Percentiles rank a stretch among this genome's conserved stretches.
Evolutionary conservation across 768 basidiomycete species (phyloP).

Genomic region (Atractiella rhizophila): DNA sequence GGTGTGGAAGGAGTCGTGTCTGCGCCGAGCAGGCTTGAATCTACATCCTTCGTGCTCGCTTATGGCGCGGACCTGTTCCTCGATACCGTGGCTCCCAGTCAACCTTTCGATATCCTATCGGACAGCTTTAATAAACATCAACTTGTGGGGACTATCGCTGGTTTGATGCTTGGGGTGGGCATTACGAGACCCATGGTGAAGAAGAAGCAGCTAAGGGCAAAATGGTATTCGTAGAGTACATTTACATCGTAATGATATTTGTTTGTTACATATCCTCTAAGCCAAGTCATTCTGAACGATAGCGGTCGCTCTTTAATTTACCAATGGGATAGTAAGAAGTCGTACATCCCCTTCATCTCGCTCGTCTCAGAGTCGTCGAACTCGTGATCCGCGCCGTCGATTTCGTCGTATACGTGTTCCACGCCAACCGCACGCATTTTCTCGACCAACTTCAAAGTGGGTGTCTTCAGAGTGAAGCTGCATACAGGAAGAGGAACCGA

Average conservation of each 20-base stretch:
- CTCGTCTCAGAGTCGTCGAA: too few relatives aligned
- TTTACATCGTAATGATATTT: too few relatives aligned
- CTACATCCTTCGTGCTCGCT: slow-evolving; percentile 64
- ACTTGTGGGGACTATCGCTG: slow-evolving; percentile 54
- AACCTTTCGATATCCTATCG: slow-evolving; percentile 73
- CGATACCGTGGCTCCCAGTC: slow-evolving; percentile 58
- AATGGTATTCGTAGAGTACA: background rate
- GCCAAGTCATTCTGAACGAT: background rate
- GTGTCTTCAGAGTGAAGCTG: too few relatives aligned
- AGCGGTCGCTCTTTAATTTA: background rate
- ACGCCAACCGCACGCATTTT: too few relatives aligned
- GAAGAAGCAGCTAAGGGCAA: background rate
- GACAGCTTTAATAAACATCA: slow-evolving; percentile 84
- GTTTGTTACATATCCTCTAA: too few relatives aligned
- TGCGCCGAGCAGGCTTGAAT: slow-evolving; percentile 64
- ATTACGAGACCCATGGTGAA: slow-evolving; percentile 55
- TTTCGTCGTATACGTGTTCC: too few relatives aligned
- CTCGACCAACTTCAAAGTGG: too few relatives aligned
- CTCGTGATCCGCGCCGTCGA: too few relatives aligned
- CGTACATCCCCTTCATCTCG: too few relatives aligned
- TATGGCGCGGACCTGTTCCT: slow-evolving; percentile 75
- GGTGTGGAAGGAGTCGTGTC: slow-evolving; percentile 45
- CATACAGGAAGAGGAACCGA: too few relatives aligned
- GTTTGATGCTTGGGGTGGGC: slow-evolving; percentile 46
- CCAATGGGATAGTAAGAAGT: too few relatives aligned